phyloP scores from a whole-genome alignment of 305 asterid genomes.

The Solanum chacoense region DNA sequence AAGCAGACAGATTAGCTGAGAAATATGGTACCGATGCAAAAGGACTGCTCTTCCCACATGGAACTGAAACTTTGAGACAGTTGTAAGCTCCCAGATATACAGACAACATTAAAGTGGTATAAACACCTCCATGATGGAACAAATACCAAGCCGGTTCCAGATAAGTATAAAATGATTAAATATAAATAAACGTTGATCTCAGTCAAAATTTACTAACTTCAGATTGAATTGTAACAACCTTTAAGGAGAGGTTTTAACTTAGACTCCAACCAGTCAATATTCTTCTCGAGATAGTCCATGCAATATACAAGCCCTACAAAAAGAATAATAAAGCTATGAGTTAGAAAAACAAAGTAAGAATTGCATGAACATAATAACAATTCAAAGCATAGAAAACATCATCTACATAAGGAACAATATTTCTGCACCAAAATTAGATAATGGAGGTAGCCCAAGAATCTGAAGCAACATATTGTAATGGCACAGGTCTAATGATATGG shows the following conservation, averaged over 20 bases:
- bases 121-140: background rate
- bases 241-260: slow-evolving; percentile 73
- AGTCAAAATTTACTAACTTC: background rate
- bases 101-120: background rate
- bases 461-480: background rate
- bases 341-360: background rate
- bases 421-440: background rate
- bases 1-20: background rate
- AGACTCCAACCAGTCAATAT: slow-evolving; percentile 88
- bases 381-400: background rate
- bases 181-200: background rate
- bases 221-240: slow-evolving; percentile 35
- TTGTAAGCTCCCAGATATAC: background rate
- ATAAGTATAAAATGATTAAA: background rate
- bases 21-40: background rate
- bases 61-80: background rate
- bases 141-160: background rate
- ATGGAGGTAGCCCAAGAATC: background rate
- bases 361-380: background rate
- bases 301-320: slow-evolving; percentile 81
- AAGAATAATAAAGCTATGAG: background rate
- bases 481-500: background rate
- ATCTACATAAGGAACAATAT: background rate
- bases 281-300: slow-evolving; percentile 93
- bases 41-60: background rate